A percentile compares a stretch with the other conserved stretches of the same genome.
Evolutionary conservation across 768 basidiomycete species (phyloP).

Genomic region (Collybia mongolica): DNA sequence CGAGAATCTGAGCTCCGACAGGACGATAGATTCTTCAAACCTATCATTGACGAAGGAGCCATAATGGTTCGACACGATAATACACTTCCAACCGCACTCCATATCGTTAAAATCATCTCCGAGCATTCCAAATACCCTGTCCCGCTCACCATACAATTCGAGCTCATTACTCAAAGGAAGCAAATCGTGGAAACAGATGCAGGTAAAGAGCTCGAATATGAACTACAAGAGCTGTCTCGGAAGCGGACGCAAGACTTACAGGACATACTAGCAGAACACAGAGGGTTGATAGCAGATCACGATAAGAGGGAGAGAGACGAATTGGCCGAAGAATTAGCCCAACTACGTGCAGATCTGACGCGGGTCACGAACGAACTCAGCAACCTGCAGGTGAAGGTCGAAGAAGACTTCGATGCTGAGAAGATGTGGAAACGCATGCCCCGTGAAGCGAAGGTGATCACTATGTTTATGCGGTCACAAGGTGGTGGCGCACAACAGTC

Average conservation of each 20-base stretch:
- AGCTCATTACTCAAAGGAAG: constrained; percentile 9
- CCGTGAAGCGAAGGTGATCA: neutral
- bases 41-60: constrained; percentile 8
- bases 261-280: neutral
- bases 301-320: neutral
- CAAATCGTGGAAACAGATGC: constrained; percentile 12
- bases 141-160: constrained; percentile 16
- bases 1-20: constrained; percentile 23
- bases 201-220: neutral
- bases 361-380: neutral
- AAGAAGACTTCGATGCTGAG: neutral
- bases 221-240: neutral
- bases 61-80: constrained; percentile 13
- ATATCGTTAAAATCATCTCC: constrained; percentile 12
- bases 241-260: neutral
- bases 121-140: neutral
- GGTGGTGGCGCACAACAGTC: neutral
- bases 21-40: constrained; percentile 11
- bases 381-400: neutral
- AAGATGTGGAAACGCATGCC: neutral
- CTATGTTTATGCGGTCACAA: neutral
- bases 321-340: neutral
- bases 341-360: neutral
- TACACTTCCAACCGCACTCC: constrained; percentile 11
- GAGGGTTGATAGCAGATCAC: neutral